phyloP scores from a whole-genome alignment of 495 filamentous ascomycete species.

The Hypomontagnella submonticulosa region DNA sequence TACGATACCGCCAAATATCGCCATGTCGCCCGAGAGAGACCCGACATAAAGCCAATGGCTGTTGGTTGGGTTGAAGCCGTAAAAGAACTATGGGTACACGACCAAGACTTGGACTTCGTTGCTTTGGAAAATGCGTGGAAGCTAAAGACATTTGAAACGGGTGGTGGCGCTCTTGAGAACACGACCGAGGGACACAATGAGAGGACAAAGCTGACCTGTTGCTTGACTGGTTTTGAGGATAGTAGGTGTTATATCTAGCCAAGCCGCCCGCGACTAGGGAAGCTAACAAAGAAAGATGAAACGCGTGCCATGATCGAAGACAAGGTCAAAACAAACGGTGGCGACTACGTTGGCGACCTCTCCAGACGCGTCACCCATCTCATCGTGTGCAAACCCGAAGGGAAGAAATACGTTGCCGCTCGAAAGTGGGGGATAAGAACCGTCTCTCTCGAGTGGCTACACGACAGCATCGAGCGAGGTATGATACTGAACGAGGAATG shows the following conservation, averaged over 20 bases:
- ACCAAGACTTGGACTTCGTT: conserved; percentile 78
- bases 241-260: conserved; percentile 59
- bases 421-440: conserved; percentile 79
- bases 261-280: neutral
- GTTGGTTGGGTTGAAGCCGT: conserved; percentile 88
- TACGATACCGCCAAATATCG: conserved; percentile 91
- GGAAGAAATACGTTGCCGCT: conserved; percentile 90
- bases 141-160: conserved; percentile 55
- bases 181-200: conserved; percentile 33
- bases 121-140: conserved; percentile 62
- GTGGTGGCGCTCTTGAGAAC: conserved; percentile 47
- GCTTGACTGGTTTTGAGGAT: conserved; percentile 91
- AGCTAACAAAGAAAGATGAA: conserved; percentile 61
- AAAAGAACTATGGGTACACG: conserved; percentile 81
- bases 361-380: conserved; percentile 88
- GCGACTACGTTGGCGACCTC: conserved; percentile 84
- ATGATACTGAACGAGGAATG: conserved; percentile 88
- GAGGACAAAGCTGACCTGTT: conserved; percentile 72
- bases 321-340: conserved; percentile 73
- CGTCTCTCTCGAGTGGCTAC: conserved; percentile 85
- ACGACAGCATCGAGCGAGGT: conserved; percentile 86
- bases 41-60: conserved; percentile 82
- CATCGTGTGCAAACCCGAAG: conserved; percentile 79
- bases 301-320: conserved; percentile 73
- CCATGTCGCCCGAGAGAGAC: conserved; percentile 89